These are phyloP conservation scores for Spathaspora arborariae DNA, from an alignment of 805 yeast species.

Conservation along the genomic window DNA sequence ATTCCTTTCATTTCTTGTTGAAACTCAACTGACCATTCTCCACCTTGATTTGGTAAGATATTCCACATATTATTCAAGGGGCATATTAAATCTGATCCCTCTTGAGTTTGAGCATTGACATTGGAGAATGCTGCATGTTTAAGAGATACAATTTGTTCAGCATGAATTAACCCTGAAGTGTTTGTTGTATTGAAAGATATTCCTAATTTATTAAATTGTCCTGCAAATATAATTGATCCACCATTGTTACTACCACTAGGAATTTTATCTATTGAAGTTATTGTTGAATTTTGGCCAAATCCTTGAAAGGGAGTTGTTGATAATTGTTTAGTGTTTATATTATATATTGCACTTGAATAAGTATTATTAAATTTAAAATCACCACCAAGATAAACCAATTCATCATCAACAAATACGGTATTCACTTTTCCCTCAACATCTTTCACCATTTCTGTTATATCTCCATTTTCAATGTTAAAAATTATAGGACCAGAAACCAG, in stretches of 20 bases:
- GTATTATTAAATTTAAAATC: constrained; percentile 52
- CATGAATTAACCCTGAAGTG: constrained; percentile 40
- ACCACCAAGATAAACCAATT: constrained; percentile 77
- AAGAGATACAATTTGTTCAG: constrained; percentile 61
- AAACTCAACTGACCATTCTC: constrained; percentile 61
- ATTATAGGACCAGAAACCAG: constrained; percentile 30
- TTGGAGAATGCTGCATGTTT: constrained; percentile 51
- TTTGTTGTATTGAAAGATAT: constrained; percentile 29
- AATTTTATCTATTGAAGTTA: constrained; percentile 59
- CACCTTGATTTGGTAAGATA: constrained; percentile 43
- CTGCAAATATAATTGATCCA: constrained; percentile 73
- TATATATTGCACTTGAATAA: constrained; percentile 63
- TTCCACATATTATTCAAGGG: constrained; percentile 60
- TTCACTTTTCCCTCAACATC: constrained; percentile 27
- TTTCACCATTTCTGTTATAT: constrained; percentile 19
- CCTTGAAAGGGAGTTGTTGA: constrained; percentile 68
- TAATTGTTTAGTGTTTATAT: constrained; percentile 40
- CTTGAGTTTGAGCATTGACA: constrained; percentile 32
- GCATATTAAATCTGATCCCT: constrained; percentile 46
- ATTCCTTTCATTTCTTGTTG: constrained; percentile 48
- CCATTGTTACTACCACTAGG: constrained; percentile 20
- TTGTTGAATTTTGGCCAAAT: constrained; percentile 54
- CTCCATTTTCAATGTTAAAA: constrained; percentile 25
- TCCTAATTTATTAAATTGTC: constrained; percentile 64
- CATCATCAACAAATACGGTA: constrained; percentile 36